These are phyloP conservation scores for Boletus subluridellus DNA, from an alignment of 1,284 basidiomycete species.

Conservation along the genomic window DNA sequence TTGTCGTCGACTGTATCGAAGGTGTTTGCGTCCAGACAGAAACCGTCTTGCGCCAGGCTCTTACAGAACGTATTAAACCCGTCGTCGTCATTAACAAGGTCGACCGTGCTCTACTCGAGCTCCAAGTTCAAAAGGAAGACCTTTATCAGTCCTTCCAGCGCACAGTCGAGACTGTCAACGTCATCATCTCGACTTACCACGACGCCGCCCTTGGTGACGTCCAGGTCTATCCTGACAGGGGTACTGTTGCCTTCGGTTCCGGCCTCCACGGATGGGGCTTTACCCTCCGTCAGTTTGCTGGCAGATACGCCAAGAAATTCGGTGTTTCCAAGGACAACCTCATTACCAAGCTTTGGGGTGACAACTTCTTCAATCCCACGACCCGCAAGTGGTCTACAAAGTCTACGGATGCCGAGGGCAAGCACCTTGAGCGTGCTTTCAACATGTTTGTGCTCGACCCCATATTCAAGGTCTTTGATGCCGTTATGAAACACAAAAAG, in stretches of 20 bases:
- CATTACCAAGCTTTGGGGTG: conserved; percentile 98
- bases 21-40: conserved; percentile 99
- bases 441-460: conserved; percentile 98
- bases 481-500: conserved; percentile 99
- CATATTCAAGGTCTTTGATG: conserved; percentile 98
- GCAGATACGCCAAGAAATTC: conserved; percentile 97
- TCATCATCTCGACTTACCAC: conserved; percentile 98
- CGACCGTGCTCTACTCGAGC: conserved; percentile 98
- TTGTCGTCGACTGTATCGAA: conserved; percentile 99
- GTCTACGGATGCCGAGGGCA: conserved; percentile 75
- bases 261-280: conserved; percentile 99
- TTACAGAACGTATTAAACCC: conserved; percentile 98
- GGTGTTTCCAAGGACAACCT: conserved; percentile 99
- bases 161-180: conserved; percentile 98
- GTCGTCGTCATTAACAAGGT: conserved; percentile 99
- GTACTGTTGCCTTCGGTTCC: conserved; percentile 98
- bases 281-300: conserved; percentile 96
- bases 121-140: conserved; percentile 96
- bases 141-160: conserved; percentile 98
- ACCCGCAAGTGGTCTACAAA: conserved; percentile 97
- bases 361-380: conserved; percentile 99
- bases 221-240: conserved; percentile 98
- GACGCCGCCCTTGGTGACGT: conserved; percentile 94
- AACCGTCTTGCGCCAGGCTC: conserved; percentile 97
- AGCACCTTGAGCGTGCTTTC: conserved; percentile 89